These are phyloP conservation scores for Xanthoparmelia taractica DNA, from an alignment of 495 filamentous ascomycete species.

Conservation along the genomic window DNA sequence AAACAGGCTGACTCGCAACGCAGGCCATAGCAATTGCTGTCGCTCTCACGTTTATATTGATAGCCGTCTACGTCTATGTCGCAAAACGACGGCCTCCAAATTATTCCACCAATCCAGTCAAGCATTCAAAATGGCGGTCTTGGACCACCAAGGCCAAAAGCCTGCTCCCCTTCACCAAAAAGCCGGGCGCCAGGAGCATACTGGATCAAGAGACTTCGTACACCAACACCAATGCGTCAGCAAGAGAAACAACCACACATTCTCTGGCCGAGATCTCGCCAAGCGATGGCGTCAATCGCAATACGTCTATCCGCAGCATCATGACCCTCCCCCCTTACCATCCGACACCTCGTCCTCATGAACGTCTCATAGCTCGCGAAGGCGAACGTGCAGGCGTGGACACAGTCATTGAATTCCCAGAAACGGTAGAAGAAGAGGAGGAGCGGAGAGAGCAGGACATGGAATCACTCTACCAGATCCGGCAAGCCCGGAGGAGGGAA, in stretches of 20 bases:
- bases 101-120: constrained; percentile 14
- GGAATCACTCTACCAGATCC: constrained; percentile 86
- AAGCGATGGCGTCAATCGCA: constrained; percentile 57
- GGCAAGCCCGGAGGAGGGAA: constrained; percentile 67
- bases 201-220: constrained; percentile 24
- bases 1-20: background rate
- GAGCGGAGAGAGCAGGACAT: constrained; percentile 80
- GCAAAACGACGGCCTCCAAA: constrained; percentile 19
- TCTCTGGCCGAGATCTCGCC: constrained; percentile 15
- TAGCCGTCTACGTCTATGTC: constrained; percentile 21
- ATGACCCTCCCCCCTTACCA: constrained; percentile 86
- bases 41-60: constrained; percentile 15
- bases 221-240: constrained; percentile 25
- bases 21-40: constrained; percentile 19
- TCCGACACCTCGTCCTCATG: constrained; percentile 57
- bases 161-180: constrained; percentile 13
- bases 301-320: constrained; percentile 79
- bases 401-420: constrained; percentile 77
- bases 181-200: constrained; percentile 5
- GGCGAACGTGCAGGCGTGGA: constrained; percentile 91
- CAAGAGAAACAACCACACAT: constrained; percentile 28
- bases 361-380: constrained; percentile 82
- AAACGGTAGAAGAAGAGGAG: constrained; percentile 68
- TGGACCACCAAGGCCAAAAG: constrained; percentile 11
- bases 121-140: constrained; percentile 12